These are phyloP conservation scores for Emydomyces testavorans DNA, from an alignment of 2,329 filamentous ascomycete species.

Conservation along the genomic window DNA sequence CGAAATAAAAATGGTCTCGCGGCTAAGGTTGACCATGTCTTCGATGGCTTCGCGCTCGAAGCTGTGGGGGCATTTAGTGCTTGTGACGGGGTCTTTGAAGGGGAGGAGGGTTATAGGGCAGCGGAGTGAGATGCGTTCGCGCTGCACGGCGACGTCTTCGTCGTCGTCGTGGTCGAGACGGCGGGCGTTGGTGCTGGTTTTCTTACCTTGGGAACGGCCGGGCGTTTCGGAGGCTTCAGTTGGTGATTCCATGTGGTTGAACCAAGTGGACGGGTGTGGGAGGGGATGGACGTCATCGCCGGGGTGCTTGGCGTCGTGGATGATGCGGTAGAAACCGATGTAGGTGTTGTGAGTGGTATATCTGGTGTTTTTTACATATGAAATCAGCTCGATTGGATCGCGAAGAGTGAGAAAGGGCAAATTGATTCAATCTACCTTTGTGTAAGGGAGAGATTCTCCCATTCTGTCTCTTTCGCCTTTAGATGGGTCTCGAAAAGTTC, in stretches of 20 bases:
- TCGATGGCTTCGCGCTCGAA: conserved; percentile 40
- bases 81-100: conserved; percentile 39
- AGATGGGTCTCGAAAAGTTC: conserved; percentile 29
- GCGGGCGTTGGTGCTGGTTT: conserved; percentile 12
- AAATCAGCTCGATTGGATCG: not conserved
- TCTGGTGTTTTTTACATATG: conserved; percentile 17
- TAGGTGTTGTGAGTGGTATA: conserved; percentile 53
- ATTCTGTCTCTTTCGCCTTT: conserved; percentile 26
- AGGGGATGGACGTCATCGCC: conserved; percentile 42
- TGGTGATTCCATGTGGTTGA: conserved; percentile 32
- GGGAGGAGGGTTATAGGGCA: conserved; percentile 39
- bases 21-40: conserved; percentile 32
- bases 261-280: conserved; percentile 52
- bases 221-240: conserved; percentile 15
- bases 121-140: conserved; percentile 36
- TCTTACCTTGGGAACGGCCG: conserved; percentile 16
- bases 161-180: conserved; percentile 22
- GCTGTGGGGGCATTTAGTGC: conserved; percentile 40
- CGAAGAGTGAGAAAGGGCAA: not conserved
- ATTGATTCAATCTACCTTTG: conserved; percentile 27
- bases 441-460: conserved; percentile 31
- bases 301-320: conserved; percentile 49
- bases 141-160: conserved; percentile 38
- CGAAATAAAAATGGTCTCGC: conserved; percentile 16
- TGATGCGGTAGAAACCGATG: conserved; percentile 47